Evolutionary conservation across 345 rosid species (phyloP).

Genomic region (Aegle marmelos): DNA sequence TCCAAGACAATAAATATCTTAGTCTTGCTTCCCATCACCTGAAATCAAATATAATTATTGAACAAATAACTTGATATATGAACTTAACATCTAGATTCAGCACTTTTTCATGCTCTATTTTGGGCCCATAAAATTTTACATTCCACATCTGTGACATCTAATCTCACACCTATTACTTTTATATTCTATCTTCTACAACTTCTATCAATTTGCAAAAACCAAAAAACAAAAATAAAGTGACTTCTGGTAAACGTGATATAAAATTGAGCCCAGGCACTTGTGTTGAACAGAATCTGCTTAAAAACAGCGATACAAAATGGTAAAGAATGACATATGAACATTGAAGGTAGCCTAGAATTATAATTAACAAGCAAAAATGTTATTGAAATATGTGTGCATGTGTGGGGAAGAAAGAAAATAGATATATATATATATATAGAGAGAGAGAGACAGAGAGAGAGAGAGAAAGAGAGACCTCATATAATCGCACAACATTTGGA

Average conservation of each 20-base stretch:
- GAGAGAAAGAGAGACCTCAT: conserved; percentile 57
- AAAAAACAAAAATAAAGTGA: background rate
- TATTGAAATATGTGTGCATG: background rate
- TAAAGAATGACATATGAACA: background rate
- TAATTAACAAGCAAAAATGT: background rate
- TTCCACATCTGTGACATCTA: background rate
- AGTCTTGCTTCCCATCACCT: conserved; percentile 79
- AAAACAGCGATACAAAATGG: background rate
- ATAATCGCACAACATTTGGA: conserved; percentile 82
- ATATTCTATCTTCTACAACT: background rate
- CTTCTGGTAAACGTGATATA: background rate
- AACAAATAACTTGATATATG: background rate
- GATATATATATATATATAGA: no score
- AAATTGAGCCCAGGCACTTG: background rate
- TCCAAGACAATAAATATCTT: conserved; percentile 70
- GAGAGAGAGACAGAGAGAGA: conserved; percentile 9
- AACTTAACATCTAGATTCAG: background rate
- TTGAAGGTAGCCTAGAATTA: background rate
- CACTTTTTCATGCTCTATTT: background rate
- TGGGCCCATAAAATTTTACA: background rate
- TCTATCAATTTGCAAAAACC: background rate
- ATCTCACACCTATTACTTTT: background rate
- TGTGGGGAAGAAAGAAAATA: background rate
- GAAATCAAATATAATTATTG: conserved; percentile 17
- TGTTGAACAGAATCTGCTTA: background rate